Conservation (phyloP, 2,329 filamentous ascomycete species). For the Claviceps purpurea region DNA sequence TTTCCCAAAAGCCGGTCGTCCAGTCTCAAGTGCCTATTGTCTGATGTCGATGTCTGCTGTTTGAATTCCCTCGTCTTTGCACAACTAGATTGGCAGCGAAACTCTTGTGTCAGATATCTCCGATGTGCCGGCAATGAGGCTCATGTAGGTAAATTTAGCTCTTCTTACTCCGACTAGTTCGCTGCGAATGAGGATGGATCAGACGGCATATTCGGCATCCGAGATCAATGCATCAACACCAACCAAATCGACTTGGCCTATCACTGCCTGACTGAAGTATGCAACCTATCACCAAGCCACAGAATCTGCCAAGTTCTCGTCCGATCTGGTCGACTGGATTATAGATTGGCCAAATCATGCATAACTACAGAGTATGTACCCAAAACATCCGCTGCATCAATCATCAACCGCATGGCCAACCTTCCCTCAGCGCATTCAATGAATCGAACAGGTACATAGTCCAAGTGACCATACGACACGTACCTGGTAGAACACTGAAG, state of each 20-base stretch:
- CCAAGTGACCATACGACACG: no score
- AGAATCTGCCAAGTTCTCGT: background rate
- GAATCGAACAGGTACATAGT: no score
- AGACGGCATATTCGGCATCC: background rate
- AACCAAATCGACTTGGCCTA: background rate
- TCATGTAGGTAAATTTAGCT: background rate
- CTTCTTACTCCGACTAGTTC: background rate
- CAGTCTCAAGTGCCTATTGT: background rate
- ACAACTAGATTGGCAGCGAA: background rate
- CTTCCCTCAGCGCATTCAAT: background rate
- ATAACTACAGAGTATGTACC: background rate
- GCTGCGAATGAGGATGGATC: background rate
- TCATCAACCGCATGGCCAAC: background rate
- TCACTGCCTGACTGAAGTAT: background rate
- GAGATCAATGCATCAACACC: background rate
- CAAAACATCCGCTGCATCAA: background rate
- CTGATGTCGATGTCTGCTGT: background rate
- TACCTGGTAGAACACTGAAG: no score
- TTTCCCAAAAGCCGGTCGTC: background rate
- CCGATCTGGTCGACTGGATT: background rate
- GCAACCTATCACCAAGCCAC: background rate
- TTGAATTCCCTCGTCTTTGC: background rate
- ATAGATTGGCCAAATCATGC: background rate
- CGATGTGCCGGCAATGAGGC: background rate
- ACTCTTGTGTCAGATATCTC: background rate